These are phyloP conservation scores for Fragilaria crotonensis DNA, from an alignment of 108 stramenopile genomes.

Conservation along the genomic window DNA sequence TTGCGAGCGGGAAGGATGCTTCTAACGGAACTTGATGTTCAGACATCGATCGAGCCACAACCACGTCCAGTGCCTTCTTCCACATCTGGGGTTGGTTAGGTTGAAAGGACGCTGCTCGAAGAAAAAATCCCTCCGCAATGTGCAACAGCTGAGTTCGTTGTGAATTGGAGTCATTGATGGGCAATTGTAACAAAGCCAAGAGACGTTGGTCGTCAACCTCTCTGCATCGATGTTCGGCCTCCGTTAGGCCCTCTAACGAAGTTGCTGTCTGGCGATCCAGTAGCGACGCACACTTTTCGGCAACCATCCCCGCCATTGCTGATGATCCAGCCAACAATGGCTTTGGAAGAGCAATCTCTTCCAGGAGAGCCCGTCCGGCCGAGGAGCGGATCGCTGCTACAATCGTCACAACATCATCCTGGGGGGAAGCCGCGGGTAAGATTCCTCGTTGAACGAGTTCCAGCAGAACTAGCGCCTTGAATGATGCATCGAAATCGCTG, in stretches of 20 bases:
- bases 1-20: slow-evolving; percentile 31
- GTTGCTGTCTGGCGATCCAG: background rate
- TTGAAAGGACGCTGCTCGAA: slow-evolving; percentile 23
- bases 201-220: slow-evolving; percentile 27
- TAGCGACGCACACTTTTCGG: slow-evolving; percentile 17
- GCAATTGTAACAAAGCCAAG: slow-evolving; percentile 8
- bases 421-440: background rate
- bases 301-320: slow-evolving; percentile 30
- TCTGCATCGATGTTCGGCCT: slow-evolving; percentile 15
- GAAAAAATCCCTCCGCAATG: slow-evolving; percentile 29
- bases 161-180: background rate
- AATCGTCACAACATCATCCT: slow-evolving; percentile 9
- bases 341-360: slow-evolving; percentile 18
- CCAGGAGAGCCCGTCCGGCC: slow-evolving; percentile 25
- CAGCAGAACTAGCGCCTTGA: slow-evolving; percentile 3
- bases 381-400: slow-evolving; percentile 19
- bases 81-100: slow-evolving; percentile 41
- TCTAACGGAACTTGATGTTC: slow-evolving; percentile 7
- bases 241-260: background rate
- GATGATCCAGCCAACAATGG: slow-evolving; percentile 31
- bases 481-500: background rate
- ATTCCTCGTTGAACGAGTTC: slow-evolving; percentile 37
- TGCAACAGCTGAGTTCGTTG: background rate
- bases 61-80: slow-evolving; percentile 41
- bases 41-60: slow-evolving; percentile 6